Base-by-base conservation (phyloP, 2,329 filamentous ascomycete genomes). In the Ceratocystiopsis sp. region DNA sequence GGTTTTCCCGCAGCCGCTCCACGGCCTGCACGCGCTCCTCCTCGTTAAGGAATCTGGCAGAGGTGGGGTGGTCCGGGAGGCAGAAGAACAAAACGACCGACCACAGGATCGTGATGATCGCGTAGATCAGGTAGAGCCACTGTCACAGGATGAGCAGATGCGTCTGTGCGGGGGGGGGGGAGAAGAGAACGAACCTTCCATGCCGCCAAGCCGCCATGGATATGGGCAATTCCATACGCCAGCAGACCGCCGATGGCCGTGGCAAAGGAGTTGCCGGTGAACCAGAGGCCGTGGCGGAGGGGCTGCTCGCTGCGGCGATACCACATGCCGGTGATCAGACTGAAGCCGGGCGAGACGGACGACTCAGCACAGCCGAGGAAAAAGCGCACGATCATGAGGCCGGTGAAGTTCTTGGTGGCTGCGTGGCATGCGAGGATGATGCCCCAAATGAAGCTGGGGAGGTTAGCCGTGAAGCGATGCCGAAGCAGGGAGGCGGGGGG, bases 331-430 rank as follows among this genome's bases (percentile, higher is more conserved):
- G 74, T 78, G 34, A 80, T 73, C 2, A 80, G 4, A 10, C 25
- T 29, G 25, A 29, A 29, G 25, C 25, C 25, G 25, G 25, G 25
- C 25, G 25, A 29, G 2, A 59, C 57, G 35, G 60, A 59, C 2
- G 75, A 71, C 52, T 80, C 77, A 46, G 79, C 78, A 29, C 75
- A 71, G 51, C 78, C 78, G 1, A 78, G 69, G 3, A 81, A 60
- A 21, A 70, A 70, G 37, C 74, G 66, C 37, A 76, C 63, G 4
- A 64, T 63, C n/a, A 69, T 69, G 14, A 78, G 62, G 1, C 68
- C 67, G 3, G 59, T 58, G 48, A 75, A 77, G 46, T 67, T 70
- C 38, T 63, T 65, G 50, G 68, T 71, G 35, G 65, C 69, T 11
- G 66, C 64, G 0, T 63, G 68, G 1, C 63, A 61, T 46, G 65